Conservation (phyloP, 768 basidiomycete genomes). For the Leccinellum rugosiceps region DNA sequence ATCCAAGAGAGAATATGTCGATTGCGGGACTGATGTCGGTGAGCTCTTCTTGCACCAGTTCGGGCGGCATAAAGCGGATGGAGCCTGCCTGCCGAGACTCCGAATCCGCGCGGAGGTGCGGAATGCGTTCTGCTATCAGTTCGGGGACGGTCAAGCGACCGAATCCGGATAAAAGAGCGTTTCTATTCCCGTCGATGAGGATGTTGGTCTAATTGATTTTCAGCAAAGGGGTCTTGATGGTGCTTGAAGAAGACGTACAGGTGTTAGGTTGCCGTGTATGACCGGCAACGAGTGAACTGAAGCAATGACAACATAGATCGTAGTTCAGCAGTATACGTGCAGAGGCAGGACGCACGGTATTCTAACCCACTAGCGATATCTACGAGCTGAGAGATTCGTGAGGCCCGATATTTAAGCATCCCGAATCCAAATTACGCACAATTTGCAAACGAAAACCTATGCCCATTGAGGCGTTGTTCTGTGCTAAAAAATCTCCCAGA, state of each 20-base stretch:
- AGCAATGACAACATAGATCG: neutral
- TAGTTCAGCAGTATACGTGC: neutral
- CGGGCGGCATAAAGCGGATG: constrained; percentile 16
- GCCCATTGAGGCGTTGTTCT: neutral
- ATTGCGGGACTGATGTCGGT: neutral
- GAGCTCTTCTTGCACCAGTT: constrained; percentile 4
- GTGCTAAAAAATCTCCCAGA: constrained; percentile 1
- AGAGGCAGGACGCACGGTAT: constrained; percentile 4
- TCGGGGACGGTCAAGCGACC: constrained; percentile 12
- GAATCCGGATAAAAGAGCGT: constrained; percentile 10
- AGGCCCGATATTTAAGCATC: neutral
- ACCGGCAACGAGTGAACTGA: constrained; percentile 15
- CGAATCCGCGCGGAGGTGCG: constrained; percentile 9
- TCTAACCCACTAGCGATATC: constrained; percentile 17
- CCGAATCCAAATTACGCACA: neutral
- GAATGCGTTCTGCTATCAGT: constrained; percentile 9
- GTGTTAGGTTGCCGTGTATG: constrained; percentile 13
- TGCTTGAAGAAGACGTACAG: constrained; percentile 2
- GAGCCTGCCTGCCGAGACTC: constrained; percentile 8
- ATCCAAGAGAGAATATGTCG: constrained; percentile 15
- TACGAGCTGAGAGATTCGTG: constrained; percentile 3
- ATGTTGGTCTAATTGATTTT: constrained; percentile 9
- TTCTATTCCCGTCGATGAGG: constrained; percentile 9
- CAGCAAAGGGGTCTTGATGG: neutral
- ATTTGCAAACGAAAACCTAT: constrained; percentile 4